phyloP scores from a whole-genome alignment of 805 yeast species.

The Ogataea nakhonphanomensis region DNA sequence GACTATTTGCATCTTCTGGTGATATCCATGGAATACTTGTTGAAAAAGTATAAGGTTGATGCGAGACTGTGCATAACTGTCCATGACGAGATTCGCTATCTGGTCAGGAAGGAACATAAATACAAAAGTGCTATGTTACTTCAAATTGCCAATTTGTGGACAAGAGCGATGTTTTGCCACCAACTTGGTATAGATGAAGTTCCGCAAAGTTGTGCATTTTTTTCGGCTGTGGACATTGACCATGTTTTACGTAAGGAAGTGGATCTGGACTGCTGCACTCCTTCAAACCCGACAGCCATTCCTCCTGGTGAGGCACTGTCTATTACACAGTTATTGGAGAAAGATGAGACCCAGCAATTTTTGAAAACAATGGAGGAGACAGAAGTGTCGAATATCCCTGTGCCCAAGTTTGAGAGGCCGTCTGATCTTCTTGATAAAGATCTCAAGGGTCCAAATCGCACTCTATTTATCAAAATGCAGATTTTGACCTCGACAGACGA shows the following conservation, averaged over 20 bases:
- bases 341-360: constrained; percentile 31
- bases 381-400: constrained; percentile 15
- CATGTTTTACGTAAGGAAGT: constrained; percentile 88
- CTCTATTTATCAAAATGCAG: constrained; percentile 30
- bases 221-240: constrained; percentile 91
- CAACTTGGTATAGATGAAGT: constrained; percentile 84
- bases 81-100: constrained; percentile 89
- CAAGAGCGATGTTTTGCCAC: constrained; percentile 91
- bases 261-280: constrained; percentile 86
- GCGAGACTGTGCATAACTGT: constrained; percentile 85
- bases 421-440: constrained; percentile 28
- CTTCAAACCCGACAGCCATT: constrained; percentile 70
- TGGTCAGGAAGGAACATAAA: constrained; percentile 69
- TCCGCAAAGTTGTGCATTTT: constrained; percentile 95
- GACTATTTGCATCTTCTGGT: constrained; percentile 86
- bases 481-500: constrained; percentile 27
- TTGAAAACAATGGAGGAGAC: constrained; percentile 16
- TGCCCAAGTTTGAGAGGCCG: constrained; percentile 19
- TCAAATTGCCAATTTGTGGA: constrained; percentile 92
- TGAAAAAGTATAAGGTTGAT: constrained; percentile 57
- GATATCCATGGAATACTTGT: constrained; percentile 82
- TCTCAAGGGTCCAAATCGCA: constrained; percentile 21
- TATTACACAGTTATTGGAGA: constrained; percentile 50
- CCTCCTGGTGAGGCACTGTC: constrained; percentile 77
- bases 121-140: constrained; percentile 77